Evolutionary conservation across 495 filamentous ascomycete species (phyloP).

Genomic region (Lasiosphaeris hirsuta): DNA sequence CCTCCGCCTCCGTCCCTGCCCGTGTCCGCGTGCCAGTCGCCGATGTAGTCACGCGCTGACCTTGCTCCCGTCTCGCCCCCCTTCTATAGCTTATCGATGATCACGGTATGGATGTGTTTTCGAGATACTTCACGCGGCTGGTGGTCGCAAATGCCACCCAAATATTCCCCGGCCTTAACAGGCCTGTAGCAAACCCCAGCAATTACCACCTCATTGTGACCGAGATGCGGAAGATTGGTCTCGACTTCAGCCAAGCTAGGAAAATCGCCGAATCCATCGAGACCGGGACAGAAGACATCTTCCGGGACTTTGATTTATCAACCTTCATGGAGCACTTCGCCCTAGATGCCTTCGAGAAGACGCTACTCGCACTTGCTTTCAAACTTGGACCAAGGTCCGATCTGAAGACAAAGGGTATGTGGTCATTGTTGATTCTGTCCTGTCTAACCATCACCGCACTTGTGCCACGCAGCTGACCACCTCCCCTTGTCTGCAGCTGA

Average conservation of each 20-base stretch:
- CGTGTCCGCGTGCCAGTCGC: neutral
- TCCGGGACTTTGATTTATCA: conserved; percentile 88
- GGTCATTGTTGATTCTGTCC: conserved; percentile 13
- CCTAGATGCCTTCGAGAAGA: conserved; percentile 81
- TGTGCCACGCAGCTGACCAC: conserved; percentile 24
- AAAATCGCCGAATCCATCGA: conserved; percentile 94
- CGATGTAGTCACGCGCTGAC: neutral
- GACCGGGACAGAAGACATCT: conserved; percentile 75
- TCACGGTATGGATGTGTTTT: conserved; percentile 95
- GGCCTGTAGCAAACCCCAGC: conserved; percentile 66
- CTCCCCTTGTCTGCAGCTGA: conserved; percentile 58
- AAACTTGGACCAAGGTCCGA: conserved; percentile 74
- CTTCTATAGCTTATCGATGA: conserved; percentile 74
- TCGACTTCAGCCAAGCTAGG: conserved; percentile 74
- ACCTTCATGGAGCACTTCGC: conserved; percentile 93
- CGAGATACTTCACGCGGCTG: conserved; percentile 86
- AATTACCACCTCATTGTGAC: conserved; percentile 77
- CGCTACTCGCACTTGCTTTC: conserved; percentile 83
- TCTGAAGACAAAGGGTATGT: conserved; percentile 81
- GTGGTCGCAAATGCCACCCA: conserved; percentile 78
- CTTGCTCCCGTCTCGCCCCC: conserved; percentile 1
- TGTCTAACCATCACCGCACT: neutral
- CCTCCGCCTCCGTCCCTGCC: conserved; percentile 4
- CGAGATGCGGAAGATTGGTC: conserved; percentile 80
- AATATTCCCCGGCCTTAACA: conserved; percentile 73